Evolutionary conservation across 2,329 filamentous ascomycete genomes (phyloP).

Genomic region (Cryphonectria parasitica): DNA sequence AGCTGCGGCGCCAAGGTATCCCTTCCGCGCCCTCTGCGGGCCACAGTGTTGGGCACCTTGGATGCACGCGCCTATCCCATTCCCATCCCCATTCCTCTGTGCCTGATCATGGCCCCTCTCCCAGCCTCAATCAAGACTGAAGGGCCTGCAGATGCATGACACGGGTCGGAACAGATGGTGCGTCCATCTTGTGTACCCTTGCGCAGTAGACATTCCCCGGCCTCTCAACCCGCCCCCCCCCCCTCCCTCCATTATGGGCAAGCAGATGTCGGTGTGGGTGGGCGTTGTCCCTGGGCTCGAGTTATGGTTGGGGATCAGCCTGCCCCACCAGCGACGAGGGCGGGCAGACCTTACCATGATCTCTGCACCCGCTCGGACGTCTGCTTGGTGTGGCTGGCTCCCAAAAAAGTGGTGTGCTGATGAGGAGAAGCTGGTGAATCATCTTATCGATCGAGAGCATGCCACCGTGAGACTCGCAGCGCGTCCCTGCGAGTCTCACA

Average conservation of each 20-base stretch:
- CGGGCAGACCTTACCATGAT: constrained; percentile 6
- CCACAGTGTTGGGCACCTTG: not conserved
- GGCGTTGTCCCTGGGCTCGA: not conserved
- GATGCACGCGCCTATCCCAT: not conserved
- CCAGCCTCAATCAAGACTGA: not conserved
- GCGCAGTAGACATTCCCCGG: not conserved
- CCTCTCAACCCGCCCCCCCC: not conserved
- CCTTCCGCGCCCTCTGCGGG: not conserved
- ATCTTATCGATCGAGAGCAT: not conserved
- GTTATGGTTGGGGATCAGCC: not conserved
- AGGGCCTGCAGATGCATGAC: constrained; percentile 4
- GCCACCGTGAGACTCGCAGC: not conserved
- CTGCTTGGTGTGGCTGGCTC: not conserved
- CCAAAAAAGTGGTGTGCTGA: not conserved
- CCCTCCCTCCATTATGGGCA: not conserved
- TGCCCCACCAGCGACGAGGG: not conserved
- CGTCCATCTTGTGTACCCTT: not conserved
- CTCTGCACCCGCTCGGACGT: constrained; percentile 7
- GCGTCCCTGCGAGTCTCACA: no score
- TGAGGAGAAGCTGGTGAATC: not conserved
- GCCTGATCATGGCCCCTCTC: not conserved
- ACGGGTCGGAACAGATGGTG: not conserved
- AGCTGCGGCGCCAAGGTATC: constrained; percentile 6
- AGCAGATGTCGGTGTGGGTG: not conserved
- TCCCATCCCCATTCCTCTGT: not conserved